phyloP scores from a whole-genome alignment of 1,284 basidiomycete genomes.

The Anthracocystis setariae region DNA sequence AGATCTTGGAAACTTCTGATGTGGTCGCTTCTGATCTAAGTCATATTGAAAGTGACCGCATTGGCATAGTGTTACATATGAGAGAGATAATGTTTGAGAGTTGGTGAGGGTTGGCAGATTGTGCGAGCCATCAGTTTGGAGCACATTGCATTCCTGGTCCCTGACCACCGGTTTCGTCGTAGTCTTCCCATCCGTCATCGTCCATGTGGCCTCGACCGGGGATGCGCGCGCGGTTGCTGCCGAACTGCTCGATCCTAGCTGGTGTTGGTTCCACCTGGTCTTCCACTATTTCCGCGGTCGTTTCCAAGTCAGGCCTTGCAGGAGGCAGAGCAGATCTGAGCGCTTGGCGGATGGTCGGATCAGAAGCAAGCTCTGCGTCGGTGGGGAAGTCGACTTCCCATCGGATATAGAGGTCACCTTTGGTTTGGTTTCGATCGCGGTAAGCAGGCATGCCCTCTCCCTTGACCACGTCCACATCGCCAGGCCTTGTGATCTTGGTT shows the following conservation, averaged over 20 bases:
- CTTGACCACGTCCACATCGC: constrained; percentile 54
- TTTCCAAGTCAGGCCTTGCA: constrained; percentile 42
- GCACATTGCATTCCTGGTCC: constrained; percentile 60
- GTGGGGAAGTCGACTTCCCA: constrained; percentile 64
- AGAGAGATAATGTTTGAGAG: constrained; percentile 14
- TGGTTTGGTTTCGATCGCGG: constrained; percentile 39
- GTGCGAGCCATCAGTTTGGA: constrained; percentile 30
- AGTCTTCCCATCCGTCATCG: constrained; percentile 49
- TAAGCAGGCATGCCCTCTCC: constrained; percentile 64
- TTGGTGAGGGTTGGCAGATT: neutral
- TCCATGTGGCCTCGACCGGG: constrained; percentile 41
- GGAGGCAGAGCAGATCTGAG: constrained; percentile 48
- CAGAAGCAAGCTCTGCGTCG: constrained; percentile 44
- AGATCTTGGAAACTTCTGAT: too few relatives aligned
- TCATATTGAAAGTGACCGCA: too few relatives aligned
- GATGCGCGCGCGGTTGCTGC: constrained; percentile 41
- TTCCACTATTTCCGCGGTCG: constrained; percentile 28
- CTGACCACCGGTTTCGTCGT: constrained; percentile 40
- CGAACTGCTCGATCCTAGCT: constrained; percentile 45
- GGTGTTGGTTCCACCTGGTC: constrained; percentile 40
- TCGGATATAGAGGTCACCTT: constrained; percentile 59
- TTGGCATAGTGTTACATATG: constrained; percentile 21
- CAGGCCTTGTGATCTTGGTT: constrained; percentile 54
- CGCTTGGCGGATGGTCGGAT: constrained; percentile 29
- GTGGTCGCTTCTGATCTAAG: too few relatives aligned